Conservation (phyloP, 2,329 filamentous ascomycete species). For the Biscogniauxia mediterranea region DNA sequence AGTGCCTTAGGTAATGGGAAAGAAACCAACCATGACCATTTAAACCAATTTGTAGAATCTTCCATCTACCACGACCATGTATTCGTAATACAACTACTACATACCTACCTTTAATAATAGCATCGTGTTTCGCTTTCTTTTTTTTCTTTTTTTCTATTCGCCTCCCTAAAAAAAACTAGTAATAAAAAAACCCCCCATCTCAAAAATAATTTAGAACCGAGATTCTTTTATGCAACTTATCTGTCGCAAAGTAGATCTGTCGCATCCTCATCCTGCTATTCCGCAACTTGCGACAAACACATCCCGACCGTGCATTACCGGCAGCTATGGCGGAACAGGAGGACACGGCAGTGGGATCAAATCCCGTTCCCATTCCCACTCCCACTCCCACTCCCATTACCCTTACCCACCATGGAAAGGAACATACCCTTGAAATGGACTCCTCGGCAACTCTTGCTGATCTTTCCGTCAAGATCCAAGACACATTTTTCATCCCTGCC, state of each 20-base stretch:
- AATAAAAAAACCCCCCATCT: no score
- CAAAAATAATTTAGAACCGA: no score
- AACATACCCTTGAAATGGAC: constrained; percentile 44
- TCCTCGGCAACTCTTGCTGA: constrained; percentile 51
- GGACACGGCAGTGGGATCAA: constrained; percentile 7
- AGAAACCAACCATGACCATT: no score
- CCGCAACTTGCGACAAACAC: no score
- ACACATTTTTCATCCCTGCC: constrained; percentile 55
- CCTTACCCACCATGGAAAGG: constrained; percentile 46
- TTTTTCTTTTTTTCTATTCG: background rate
- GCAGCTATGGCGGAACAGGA: constrained; percentile 19
- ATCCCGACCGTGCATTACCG: no score
- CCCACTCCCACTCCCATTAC: constrained; percentile 38
- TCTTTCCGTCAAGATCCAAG: constrained; percentile 58
- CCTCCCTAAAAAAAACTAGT: no score
- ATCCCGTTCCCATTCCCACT: constrained; percentile 39
- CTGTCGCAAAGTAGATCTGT: background rate
- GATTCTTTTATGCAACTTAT: no score
- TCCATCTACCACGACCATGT: background rate
- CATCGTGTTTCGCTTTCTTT: background rate
- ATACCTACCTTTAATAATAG: background rate
- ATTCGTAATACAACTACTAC: no score
- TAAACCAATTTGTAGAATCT: constrained; percentile 9
- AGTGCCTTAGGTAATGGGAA: no score
- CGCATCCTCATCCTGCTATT: background rate